phyloP scores from a whole-genome alignment of 768 basidiomycete genomes.

The Boletus speciosus region DNA sequence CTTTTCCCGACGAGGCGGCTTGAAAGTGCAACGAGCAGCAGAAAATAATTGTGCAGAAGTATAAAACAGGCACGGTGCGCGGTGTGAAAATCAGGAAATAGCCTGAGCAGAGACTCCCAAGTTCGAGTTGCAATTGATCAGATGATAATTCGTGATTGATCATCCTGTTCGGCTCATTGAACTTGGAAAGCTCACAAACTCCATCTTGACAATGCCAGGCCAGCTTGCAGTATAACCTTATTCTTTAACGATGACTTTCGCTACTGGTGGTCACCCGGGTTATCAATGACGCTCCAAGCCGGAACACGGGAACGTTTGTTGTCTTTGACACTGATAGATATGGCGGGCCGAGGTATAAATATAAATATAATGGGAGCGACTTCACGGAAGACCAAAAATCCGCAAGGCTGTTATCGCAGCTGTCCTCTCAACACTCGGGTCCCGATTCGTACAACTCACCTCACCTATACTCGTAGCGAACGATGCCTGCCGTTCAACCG shows the following conservation, averaged over 20 bases:
- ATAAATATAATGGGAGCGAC: neutral
- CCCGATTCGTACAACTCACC: neutral
- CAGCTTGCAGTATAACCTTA: neutral
- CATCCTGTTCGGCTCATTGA: neutral
- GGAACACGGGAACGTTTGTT: neutral
- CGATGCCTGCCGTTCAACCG: slow-evolving; percentile 25
- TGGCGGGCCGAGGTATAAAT: neutral
- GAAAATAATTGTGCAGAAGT: too few relatives aligned
- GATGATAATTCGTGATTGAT: too few relatives aligned
- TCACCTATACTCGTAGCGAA: neutral
- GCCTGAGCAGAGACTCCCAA: too few relatives aligned
- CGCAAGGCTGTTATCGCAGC: neutral
- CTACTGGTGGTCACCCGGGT: neutral
- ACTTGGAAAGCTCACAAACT: neutral
- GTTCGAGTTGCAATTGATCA: too few relatives aligned
- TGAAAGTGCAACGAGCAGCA: too few relatives aligned
- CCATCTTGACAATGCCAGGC: neutral
- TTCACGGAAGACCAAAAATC: neutral
- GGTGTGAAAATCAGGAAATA: too few relatives aligned
- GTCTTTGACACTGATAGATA: neutral
- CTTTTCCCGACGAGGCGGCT: too few relatives aligned
- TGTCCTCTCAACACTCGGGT: neutral
- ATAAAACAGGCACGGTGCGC: too few relatives aligned
- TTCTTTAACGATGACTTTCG: neutral
- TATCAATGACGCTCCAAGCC: neutral